Base-by-base conservation (phyloP, 2,329 filamentous ascomycete genomes). In the Fusarium sororula region DNA sequence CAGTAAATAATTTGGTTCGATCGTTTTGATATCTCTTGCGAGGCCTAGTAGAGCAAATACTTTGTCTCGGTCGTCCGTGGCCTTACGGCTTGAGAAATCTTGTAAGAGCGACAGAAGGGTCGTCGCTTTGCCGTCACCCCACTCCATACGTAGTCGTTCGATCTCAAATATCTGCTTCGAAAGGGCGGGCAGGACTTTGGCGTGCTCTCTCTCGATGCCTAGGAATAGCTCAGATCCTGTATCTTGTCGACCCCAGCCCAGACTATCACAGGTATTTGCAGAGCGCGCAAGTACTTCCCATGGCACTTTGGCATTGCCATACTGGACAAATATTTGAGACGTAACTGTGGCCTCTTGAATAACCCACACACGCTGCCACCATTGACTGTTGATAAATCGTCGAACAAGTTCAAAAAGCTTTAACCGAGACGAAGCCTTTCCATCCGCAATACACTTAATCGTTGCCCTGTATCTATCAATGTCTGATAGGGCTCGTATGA, bases 121-220 rank as follows among this genome's bases (percentile, higher is more conserved):
- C 0, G 44, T 26, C 0, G 0, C 24, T 20, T 26, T 45, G 4
- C 24, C 44, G 5, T 45, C 24, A 5, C 0, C 24, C 44, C 24
- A 45, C 18, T 45, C 24, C 7, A 4, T 45, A 14, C 44, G 24
- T 14, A 26, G 24, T 26, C 24, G 4, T 26, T 26, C 44, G 4
- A 45, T 26, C n/a, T 45, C 42, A 0, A 4, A 26, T 9, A 45
- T 26, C 0, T 45, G 42, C n/a, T 45, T 45, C 0, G 42, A 45
- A 45, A 45, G n/a, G 3, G 13, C 42, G 6, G 42, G 42, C 5
- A 45, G 1, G 42, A 45, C 42, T 9, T 45, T 45, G 17, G 42
- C 42, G 2, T 45, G 17, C 1, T 45, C 42, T 26, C 42, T 45
- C 4, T 45, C n/a, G 3, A 45, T 45, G 11, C n/a, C 42, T 3